Conservation (phyloP, 306 rosid genomes). For the Prosopis cineraria region DNA sequence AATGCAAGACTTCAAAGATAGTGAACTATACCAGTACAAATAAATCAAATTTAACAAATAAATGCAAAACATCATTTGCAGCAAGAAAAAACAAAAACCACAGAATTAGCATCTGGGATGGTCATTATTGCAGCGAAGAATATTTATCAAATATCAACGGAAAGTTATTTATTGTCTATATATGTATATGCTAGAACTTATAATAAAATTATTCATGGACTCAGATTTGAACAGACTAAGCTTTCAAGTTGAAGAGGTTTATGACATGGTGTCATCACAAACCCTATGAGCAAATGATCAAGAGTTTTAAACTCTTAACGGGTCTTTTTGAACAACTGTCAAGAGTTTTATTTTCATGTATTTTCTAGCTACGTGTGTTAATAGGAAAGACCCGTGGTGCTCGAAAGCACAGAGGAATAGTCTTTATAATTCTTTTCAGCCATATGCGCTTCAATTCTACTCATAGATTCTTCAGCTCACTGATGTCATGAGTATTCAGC, state of each 20-base stretch:
- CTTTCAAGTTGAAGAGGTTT: not conserved
- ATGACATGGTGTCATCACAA: not conserved
- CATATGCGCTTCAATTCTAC: not conserved
- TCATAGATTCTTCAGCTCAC: not conserved
- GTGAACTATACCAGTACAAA: slow-evolving; percentile 9
- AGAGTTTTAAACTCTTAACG: not conserved
- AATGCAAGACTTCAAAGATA: not conserved
- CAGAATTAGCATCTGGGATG: not conserved
- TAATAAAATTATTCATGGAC: not conserved
- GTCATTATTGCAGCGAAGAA: not conserved
- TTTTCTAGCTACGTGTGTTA: not conserved
- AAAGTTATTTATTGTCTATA: not conserved
- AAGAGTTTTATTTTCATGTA: not conserved
- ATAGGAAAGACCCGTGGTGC: not conserved
- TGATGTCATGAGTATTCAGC: not conserved
- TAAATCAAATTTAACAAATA: slow-evolving; percentile 2
- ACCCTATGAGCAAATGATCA: not conserved
- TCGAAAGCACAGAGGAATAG: not conserved
- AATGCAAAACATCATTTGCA: slow-evolving; percentile 18
- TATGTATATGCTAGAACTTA: not conserved
- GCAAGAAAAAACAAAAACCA: not conserved
- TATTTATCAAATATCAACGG: not conserved
- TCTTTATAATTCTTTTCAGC: not conserved
- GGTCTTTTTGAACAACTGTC: not conserved
- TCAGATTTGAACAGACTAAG: not conserved